Base-by-base conservation (phyloP, 306 rosid species). In the Fragaria ananassa region DNA sequence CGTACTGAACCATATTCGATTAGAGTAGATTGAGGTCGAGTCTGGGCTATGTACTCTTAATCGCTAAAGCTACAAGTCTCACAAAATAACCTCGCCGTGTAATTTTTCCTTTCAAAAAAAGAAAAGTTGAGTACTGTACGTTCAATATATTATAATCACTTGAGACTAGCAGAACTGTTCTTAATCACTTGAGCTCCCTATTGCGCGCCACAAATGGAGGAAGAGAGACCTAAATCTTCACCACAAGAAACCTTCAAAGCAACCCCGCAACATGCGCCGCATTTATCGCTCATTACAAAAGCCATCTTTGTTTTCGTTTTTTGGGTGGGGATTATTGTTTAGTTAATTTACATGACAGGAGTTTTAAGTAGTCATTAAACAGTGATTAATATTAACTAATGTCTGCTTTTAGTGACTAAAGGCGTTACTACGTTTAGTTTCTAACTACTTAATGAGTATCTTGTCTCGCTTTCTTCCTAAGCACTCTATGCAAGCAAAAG, bases 401-500 rank as follows among this genome's bases (percentile, higher is more conserved):
- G 34, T 29, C 62, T 8, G 57, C 58, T n/a, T 45, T 1, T 17
- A 41, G 41, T 42, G 56, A 60, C 39, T 42, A 19, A 13, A 1
- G 8, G 13, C 68, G 68, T 63, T 34, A 34, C 68, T 61, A n/a
- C 60, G 31, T 74, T 60, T 29, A 25, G 45, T 70, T 50, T 49
- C 42, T 62, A 50, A 50, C 29, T 50, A 23, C 31, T 47, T 70
- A 2, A 41, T 41, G 29, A 62, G 54, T 8, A 39, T 27, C 65
- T 6, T 60, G 76, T 63, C 68, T 79, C 68, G 53, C 44, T 44
- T 72, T 64, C 62, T 25, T 37, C 19, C 13, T 18, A 53, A 60
- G 73, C 75, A 60, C 63, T 63, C 18, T 47, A 68, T 46, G 76
- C 76, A 60, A 75, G 68, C 56, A 74, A 62, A 79, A 77, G 79